Percentiles rank a stretch among this genome's conserved stretches.
phyloP scores from a whole-genome alignment of 768 basidiomycete species.

The Gymnopilus dilepis region DNA sequence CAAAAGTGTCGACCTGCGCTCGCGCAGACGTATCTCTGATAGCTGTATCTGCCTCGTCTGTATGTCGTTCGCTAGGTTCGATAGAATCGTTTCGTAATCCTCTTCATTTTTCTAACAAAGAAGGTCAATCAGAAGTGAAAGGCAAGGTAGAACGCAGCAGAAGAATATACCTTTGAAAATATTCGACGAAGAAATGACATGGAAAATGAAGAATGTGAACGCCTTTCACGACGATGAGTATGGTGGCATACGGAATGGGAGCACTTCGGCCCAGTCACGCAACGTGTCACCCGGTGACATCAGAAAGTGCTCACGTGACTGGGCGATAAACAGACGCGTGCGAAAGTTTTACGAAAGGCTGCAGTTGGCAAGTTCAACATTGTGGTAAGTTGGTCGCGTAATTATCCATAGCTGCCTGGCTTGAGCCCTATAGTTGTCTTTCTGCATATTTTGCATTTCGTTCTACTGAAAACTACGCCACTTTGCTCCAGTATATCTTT shows the following conservation, averaged over 20 bases:
- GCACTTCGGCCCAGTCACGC: conserved; percentile 1
- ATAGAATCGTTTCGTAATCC: conserved; percentile 79
- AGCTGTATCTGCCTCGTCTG: conserved; percentile 75
- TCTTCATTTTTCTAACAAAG: conserved; percentile 55
- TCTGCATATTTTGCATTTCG: no score
- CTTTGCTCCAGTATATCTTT: no score
- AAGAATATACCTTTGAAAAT: conserved; percentile 35
- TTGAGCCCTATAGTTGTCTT: no score
- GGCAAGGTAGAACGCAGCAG: not conserved
- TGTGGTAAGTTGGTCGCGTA: no score
- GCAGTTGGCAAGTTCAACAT: no score
- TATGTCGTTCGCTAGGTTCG: conserved; percentile 68
- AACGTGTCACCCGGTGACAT: conserved; percentile 5
- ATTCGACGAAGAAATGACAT: conserved; percentile 33
- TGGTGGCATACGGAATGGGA: conserved; percentile 29
- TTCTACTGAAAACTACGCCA: no score
- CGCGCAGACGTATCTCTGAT: conserved; percentile 84
- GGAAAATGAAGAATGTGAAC: not conserved
- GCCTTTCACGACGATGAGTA: conserved; percentile 10
- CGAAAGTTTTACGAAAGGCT: no score
- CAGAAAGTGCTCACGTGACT: conserved; percentile 7
- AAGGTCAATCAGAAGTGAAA: not conserved
- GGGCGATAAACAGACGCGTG: no score
- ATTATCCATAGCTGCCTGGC: no score
- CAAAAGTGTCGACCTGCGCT: conserved; percentile 77